Percentiles rank a stretch among this genome's conserved stretches.
phyloP scores from a whole-genome alignment of 257 asterid species.

The Leptodermis oblonga region DNA sequence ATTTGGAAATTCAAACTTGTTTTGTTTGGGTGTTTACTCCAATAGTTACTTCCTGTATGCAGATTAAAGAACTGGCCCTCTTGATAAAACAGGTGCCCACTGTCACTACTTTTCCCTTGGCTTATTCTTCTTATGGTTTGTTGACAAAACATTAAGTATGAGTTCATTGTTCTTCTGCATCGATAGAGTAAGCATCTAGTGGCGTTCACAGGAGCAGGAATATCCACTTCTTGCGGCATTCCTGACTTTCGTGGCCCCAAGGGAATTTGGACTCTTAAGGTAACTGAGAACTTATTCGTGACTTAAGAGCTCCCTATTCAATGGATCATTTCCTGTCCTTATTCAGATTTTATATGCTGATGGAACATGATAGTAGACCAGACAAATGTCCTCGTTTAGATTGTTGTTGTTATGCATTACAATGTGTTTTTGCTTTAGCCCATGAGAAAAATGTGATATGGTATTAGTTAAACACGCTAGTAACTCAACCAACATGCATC shows the following conservation, averaged over 20 bases:
- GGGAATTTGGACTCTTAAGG: constrained; percentile 99
- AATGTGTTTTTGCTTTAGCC: neutral
- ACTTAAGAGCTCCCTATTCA: too few relatives aligned
- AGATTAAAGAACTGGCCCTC: constrained; percentile 73
- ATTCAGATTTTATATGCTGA: too few relatives aligned
- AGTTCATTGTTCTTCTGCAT: constrained; percentile 26
- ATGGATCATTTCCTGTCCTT: neutral
- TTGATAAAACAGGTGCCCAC: constrained; percentile 86
- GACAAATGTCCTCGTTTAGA: too few relatives aligned
- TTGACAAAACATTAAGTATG: constrained; percentile 22
- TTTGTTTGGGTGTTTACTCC: neutral
- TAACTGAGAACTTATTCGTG: constrained; percentile 22
- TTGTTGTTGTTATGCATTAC: neutral
- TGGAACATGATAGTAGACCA: too few relatives aligned
- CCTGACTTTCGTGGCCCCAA: constrained; percentile 99
- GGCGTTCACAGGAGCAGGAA: constrained; percentile 97
- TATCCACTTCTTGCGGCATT: constrained; percentile 95
- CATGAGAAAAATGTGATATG: too few relatives aligned
- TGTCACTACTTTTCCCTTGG: constrained; percentile 14
- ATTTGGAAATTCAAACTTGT: neutral
- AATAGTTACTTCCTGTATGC: constrained; percentile 30
- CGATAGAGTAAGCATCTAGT: constrained; percentile 93
- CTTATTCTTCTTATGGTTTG: constrained; percentile 14
- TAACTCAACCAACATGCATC: neutral
- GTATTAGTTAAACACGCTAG: too few relatives aligned